phyloP scores from a whole-genome alignment of 257 asterid species.

The Solanum verrucosum region DNA sequence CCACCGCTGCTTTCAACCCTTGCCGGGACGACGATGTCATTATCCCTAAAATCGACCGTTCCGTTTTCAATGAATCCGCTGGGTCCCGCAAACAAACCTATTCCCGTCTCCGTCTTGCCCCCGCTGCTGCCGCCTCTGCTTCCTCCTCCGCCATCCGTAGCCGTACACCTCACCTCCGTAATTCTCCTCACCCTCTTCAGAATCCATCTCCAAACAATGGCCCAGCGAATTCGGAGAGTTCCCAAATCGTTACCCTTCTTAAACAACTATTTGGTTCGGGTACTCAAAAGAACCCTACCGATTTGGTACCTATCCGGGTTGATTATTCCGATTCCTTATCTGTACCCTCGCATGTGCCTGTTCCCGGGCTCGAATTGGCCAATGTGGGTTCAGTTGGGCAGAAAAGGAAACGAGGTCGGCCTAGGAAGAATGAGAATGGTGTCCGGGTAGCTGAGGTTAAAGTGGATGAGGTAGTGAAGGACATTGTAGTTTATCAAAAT shows the following conservation, averaged over 20 bases:
- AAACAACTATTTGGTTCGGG: slow-evolving; percentile 37
- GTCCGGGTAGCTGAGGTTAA: background rate
- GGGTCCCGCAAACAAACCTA: slow-evolving; percentile 85
- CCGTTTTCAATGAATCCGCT: slow-evolving; percentile 86
- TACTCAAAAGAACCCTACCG: slow-evolving; percentile 18
- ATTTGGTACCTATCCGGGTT: slow-evolving; percentile 31
- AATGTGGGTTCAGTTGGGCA: slow-evolving; percentile 13
- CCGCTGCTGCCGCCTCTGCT: slow-evolving; percentile 34
- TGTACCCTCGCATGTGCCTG: background rate
- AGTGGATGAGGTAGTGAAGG: slow-evolving; percentile 1
- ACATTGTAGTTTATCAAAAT: slow-evolving; percentile 22
- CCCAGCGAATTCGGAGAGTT: slow-evolving; percentile 47
- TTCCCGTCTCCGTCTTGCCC: slow-evolving; percentile 78
- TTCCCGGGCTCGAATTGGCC: background rate
- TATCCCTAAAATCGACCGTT: slow-evolving; percentile 66
- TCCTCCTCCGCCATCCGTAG: slow-evolving; percentile 35
- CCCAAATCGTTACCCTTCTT: slow-evolving; percentile 39
- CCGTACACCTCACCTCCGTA: slow-evolving; percentile 65
- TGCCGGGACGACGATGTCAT: slow-evolving; percentile 54
- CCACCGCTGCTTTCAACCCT: slow-evolving; percentile 44
- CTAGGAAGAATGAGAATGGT: slow-evolving; percentile 16
- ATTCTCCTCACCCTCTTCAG: slow-evolving; percentile 10
- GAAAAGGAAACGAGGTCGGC: slow-evolving; percentile 62
- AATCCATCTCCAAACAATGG: slow-evolving; percentile 16
- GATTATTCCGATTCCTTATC: slow-evolving; percentile 32